Conservation (phyloP, 768 basidiomycete genomes). For the Krasilnikovozyma curviuscula region DNA sequence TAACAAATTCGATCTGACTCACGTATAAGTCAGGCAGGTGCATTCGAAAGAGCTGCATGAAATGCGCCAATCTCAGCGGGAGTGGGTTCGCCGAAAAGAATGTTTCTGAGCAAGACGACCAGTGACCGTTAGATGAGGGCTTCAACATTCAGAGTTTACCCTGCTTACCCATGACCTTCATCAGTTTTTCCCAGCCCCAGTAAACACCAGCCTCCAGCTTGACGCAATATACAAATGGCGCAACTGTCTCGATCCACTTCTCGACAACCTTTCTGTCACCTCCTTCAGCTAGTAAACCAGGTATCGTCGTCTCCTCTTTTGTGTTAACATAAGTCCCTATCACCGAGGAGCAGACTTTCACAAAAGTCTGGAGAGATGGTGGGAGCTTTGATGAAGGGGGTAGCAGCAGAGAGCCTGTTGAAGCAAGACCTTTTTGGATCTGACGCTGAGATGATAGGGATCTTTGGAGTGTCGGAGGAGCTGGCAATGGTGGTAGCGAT, state of each 20-base stretch:
- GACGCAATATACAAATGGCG: constrained; percentile 1
- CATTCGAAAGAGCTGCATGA: constrained; percentile 1
- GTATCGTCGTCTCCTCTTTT: too few relatives aligned
- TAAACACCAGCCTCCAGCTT: constrained; percentile 1
- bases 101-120: neutral
- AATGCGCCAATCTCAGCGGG: neutral
- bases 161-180: constrained; percentile 1
- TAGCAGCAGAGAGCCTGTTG: too few relatives aligned
- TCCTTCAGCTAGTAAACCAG: too few relatives aligned
- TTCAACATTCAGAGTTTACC: too few relatives aligned
- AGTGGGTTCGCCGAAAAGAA: neutral
- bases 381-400: too few relatives aligned
- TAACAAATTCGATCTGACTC: neutral
- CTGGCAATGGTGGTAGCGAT: too few relatives aligned
- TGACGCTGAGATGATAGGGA: too few relatives aligned
- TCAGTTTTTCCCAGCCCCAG: constrained; percentile 3
- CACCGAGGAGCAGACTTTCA: too few relatives aligned
- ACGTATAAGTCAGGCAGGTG: constrained; percentile 1
- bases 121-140: neutral
- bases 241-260: neutral
- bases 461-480: too few relatives aligned
- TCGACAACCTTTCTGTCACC: neutral
- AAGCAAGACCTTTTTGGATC: too few relatives aligned
- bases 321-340: too few relatives aligned
- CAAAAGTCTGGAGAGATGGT: too few relatives aligned